Evolutionary conservation across 345 rosid genomes (phyloP).

Genomic region (Euphorbia peplus): DNA sequence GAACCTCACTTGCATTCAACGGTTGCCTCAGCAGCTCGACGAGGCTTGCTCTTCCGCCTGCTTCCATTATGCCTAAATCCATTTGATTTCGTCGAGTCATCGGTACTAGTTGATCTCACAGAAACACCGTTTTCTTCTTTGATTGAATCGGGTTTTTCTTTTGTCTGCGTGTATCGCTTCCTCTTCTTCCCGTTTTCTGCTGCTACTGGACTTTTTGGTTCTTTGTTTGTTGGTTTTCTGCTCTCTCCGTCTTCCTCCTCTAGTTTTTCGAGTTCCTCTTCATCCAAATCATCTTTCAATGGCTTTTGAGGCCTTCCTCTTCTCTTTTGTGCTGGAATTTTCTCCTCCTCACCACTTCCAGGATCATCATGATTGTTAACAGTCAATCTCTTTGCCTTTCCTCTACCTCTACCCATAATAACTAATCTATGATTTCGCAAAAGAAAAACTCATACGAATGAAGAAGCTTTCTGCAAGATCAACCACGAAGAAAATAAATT

Average conservation of each 20-base stretch:
- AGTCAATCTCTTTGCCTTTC: constrained; percentile 55
- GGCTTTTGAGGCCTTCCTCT: constrained; percentile 73
- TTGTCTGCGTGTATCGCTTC: constrained; percentile 43
- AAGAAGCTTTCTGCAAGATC: constrained; percentile 28
- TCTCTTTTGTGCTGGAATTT: constrained; percentile 61
- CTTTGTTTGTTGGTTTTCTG: constrained; percentile 41
- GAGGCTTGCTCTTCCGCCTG: constrained; percentile 70
- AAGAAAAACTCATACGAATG: constrained; percentile 28
- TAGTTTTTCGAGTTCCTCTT: constrained; percentile 45
- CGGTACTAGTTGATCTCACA: constrained; percentile 43
- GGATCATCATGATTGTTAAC: constrained; percentile 48
- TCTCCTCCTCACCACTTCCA: constrained; percentile 67
- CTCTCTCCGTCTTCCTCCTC: constrained; percentile 54
- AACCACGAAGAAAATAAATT: constrained; percentile 2
- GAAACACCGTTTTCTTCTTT: constrained; percentile 53
- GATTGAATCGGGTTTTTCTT: constrained; percentile 44
- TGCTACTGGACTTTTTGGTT: constrained; percentile 32
- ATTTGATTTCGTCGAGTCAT: constrained; percentile 49
- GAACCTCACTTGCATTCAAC: constrained; percentile 55
- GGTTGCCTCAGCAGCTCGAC: constrained; percentile 66
- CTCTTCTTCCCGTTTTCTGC: constrained; percentile 64
- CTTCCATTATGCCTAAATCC: constrained; percentile 67
- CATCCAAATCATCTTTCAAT: constrained; percentile 55
- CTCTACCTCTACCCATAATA: constrained; percentile 79
- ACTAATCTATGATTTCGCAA: constrained; percentile 19